These are phyloP conservation scores for Fusarium longipes DNA, from an alignment of 2,329 filamentous ascomycete genomes.

Conservation along the genomic window DNA sequence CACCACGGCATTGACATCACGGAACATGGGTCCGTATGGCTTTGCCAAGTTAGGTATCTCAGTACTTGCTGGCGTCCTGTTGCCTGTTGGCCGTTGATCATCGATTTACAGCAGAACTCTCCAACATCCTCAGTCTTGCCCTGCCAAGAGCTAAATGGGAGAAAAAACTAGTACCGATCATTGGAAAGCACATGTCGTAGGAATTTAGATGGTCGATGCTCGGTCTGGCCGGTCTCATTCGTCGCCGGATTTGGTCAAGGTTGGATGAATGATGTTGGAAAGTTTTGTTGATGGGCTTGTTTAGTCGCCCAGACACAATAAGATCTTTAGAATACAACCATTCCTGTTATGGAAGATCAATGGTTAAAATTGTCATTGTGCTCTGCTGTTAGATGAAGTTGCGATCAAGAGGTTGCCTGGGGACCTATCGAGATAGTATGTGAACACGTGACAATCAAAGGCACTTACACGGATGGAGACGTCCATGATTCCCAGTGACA, in stretches of 20 bases:
- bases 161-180: not conserved
- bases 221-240: conserved; percentile 21
- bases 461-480: conserved; percentile 1
- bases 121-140: not conserved
- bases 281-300: not conserved
- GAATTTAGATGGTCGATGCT: conserved; percentile 24
- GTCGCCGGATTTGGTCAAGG: conserved; percentile 39
- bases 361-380: not conserved
- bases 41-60: not conserved
- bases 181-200: not conserved
- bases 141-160: not conserved
- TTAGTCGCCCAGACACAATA: conserved; percentile 13
- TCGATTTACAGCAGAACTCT: not conserved
- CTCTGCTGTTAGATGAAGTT: not conserved
- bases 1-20: conserved; percentile 2
- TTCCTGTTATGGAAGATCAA: conserved; percentile 5
- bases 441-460: conserved; percentile 16
- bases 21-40: not conserved
- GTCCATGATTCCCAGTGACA: not conserved
- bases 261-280: conserved; percentile 11
- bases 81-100: not conserved
- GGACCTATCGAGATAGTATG: not conserved
- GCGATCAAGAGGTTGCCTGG: not conserved
- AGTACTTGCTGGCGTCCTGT: conserved; percentile 24
- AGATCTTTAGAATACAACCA: not conserved